Evolutionary conservation across 1,284 basidiomycete species (phyloP), one percentile per base, ranked within the genome.

Genomic region (Fomitopsis betulina): DNA sequence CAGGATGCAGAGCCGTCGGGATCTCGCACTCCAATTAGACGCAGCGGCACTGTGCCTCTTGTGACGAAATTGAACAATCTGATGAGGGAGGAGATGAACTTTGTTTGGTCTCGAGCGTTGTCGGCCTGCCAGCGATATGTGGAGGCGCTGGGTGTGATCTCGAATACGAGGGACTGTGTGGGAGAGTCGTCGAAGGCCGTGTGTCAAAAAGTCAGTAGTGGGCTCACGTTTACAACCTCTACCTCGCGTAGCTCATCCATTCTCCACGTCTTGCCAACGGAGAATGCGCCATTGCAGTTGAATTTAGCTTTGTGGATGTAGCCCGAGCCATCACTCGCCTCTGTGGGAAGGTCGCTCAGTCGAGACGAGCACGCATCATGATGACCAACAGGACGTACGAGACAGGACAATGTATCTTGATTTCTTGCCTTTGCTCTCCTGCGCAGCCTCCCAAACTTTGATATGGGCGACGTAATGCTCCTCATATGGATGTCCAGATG

Each of bases 181-280:
- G 23, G 13, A 10, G 47, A 4, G 10, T n/a, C 8, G 49, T 9
- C 43, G 25, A 57, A 23, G 35, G 2, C 10, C 23, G 4, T 23
- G 38, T 3, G 13, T 2, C 45, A 6, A 35, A 43, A 13, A 21
- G 17, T 19, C 12, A 8, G 21, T 8, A 38, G 21, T 21, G 32
- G 5, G 50, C 57, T 58, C 54, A 55, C 94, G 66, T 81, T 81
- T 37, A 85, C 65, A 47, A 95, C 87, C 63, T 94, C 88, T 43
- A 99, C 72, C 35, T 77, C 86, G 57, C 89, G 81, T 62, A 99
- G 80, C 68, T 96, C 93, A 53, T 85, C 75, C 43, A 98, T 73
- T 62, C 81, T 84, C 97, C 97, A 99, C 8, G 96, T 95, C 79
- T 99, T 99, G 23, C 97, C 97, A 57, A 98, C 93, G 19, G 95